A percentile compares a stretch with the other conserved stretches of the same genome.
These are phyloP conservation scores for Bisporella sp. DNA, from an alignment of 2,329 filamentous ascomycete species.

Conservation along the genomic window DNA sequence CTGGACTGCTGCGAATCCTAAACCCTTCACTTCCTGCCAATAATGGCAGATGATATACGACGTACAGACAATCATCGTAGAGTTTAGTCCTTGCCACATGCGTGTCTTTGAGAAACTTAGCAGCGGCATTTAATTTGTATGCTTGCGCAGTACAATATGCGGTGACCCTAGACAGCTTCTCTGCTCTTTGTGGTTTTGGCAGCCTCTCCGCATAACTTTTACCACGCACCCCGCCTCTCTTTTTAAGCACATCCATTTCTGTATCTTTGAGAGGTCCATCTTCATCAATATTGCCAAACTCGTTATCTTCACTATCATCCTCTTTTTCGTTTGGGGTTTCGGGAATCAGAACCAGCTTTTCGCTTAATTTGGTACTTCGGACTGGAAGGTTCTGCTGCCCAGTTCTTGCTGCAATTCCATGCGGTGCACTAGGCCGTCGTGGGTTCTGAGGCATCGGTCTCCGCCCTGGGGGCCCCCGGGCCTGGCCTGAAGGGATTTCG, in stretches of 20 bases:
- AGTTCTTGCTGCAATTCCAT: constrained; percentile 32
- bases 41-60: constrained; percentile 86
- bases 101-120: constrained; percentile 77
- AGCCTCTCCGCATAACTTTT: constrained; percentile 94
- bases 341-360: constrained; percentile 92
- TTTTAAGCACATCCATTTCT: constrained; percentile 57
- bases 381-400: constrained; percentile 58
- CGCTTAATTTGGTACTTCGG: constrained; percentile 86
- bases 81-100: constrained; percentile 91
- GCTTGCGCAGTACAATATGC: constrained; percentile 95
- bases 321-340: constrained; percentile 62
- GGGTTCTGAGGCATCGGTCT: constrained; percentile 37
- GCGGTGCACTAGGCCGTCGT: constrained; percentile 39
- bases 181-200: constrained; percentile 78
- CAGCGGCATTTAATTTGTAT: constrained; percentile 84
- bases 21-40: constrained; percentile 83
- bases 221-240: constrained; percentile 54
- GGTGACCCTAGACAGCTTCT: constrained; percentile 83
- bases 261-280: constrained; percentile 61
- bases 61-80: constrained; percentile 96
- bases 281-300: constrained; percentile 48
- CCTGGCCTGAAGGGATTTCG: constrained; percentile 91
- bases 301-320: constrained; percentile 48
- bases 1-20: constrained; percentile 80
- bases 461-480: constrained; percentile 57